Conservation (phyloP, 2,329 filamentous ascomycete species). For the Metarhizium anisopliae region DNA sequence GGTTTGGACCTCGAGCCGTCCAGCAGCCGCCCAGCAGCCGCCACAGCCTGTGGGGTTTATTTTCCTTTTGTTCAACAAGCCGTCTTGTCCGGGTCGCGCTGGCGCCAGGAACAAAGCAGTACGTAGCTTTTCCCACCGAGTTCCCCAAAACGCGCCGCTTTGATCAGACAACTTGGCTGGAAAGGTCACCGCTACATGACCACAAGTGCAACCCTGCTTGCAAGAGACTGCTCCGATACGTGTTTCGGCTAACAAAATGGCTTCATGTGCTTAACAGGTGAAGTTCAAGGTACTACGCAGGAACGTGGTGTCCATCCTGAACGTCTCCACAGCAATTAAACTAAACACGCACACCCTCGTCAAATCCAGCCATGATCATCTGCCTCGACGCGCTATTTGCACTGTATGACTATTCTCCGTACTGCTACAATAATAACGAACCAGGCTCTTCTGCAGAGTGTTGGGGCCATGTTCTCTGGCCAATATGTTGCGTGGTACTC, state of each 20-base stretch:
- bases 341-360: constrained; percentile 1
- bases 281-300: not conserved
- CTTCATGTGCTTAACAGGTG: not conserved
- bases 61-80: too few species aligned
- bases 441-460: too few species aligned
- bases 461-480: too few species aligned
- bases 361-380: not conserved
- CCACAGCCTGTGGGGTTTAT: too few species aligned
- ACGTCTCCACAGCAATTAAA: constrained; percentile 10
- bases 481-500: too few species aligned
- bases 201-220: not conserved
- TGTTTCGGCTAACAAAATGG: not conserved
- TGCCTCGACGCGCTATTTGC: not conserved
- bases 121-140: too few species aligned
- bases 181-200: not conserved
- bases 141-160: too few species aligned
- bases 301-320: not conserved
- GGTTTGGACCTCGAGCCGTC: too few species aligned
- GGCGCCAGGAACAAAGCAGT: too few species aligned
- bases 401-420: not conserved
- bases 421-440: too few species aligned
- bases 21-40: too few species aligned
- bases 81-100: too few species aligned
- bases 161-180: not conserved
- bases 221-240: not conserved